Percentiles rank a stretch among this genome's conserved stretches.
These are phyloP conservation scores for Magnolia kwangsiensis DNA, from an alignment of 164 flowering plant species.

Conservation along the genomic window DNA sequence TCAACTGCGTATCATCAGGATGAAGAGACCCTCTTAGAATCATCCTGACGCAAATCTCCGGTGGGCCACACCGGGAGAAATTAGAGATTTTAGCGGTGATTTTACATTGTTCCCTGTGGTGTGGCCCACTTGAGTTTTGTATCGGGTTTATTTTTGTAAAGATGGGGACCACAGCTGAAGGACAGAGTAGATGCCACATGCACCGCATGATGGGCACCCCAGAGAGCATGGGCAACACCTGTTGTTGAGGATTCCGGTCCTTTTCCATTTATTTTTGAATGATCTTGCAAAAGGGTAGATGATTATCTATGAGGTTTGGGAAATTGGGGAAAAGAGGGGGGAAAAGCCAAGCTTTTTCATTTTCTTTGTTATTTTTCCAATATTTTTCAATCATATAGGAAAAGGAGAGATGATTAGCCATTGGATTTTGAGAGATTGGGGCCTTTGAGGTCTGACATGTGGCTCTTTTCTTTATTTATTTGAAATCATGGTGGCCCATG, in stretches of 20 bases:
- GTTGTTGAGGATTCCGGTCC: too few species aligned
- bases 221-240: too few species aligned
- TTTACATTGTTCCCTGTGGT: too few species aligned
- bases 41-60: neutral
- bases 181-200: too few species aligned
- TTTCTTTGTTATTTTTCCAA: neutral
- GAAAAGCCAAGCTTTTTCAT: neutral
- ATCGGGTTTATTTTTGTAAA: too few species aligned
- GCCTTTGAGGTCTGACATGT: slow-evolving; percentile 42
- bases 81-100: too few species aligned
- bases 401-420: slow-evolving; percentile 27
- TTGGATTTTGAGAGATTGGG: slow-evolving; percentile 34
- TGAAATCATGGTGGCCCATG: slow-evolving; percentile 52
- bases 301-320: slow-evolving; percentile 17
- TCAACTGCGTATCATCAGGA: neutral
- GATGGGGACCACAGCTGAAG: too few species aligned
- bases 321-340: slow-evolving; percentile 1
- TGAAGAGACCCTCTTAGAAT: neutral
- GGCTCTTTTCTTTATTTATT: slow-evolving; percentile 25
- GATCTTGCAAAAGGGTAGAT: neutral
- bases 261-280: neutral
- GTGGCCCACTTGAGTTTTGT: too few species aligned
- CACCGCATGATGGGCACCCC: too few species aligned
- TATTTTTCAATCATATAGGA: slow-evolving; percentile 15
- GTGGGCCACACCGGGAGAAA: too few species aligned